Evolutionary conservation across 2,329 filamentous ascomycete species (phyloP).

Genomic region (Venturia aucupariae): DNA sequence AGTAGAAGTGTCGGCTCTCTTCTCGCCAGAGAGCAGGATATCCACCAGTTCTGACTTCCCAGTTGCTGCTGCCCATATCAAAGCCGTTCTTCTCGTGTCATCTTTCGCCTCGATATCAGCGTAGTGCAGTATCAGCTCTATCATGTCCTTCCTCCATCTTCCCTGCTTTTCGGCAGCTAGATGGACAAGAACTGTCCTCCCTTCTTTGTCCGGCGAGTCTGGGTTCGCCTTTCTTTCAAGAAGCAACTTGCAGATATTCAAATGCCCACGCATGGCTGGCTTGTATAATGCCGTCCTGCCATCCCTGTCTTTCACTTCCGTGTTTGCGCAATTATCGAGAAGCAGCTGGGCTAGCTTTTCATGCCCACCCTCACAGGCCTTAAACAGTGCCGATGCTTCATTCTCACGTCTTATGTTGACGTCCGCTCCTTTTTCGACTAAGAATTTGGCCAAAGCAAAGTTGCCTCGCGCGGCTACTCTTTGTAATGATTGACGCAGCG

Average conservation of each 20-base stretch:
- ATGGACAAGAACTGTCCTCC: constrained; percentile 28
- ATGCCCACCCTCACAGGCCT: constrained; percentile 11
- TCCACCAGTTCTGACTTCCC: constrained; percentile 12
- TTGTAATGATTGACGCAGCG: constrained; percentile 14
- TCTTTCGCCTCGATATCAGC: constrained; percentile 14
- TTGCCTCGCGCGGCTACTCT: constrained; percentile 13
- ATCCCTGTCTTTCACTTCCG: constrained; percentile 13
- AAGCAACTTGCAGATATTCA: constrained; percentile 27
- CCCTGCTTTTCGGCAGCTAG: constrained; percentile 30
- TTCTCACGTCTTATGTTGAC: constrained; percentile 9
- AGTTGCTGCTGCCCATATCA: constrained; percentile 14
- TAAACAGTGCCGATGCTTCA: constrained; percentile 10
- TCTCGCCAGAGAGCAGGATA: constrained; percentile 7
- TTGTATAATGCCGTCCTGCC: constrained; percentile 12
- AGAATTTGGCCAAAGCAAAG: neutral
- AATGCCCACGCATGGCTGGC: constrained; percentile 15
- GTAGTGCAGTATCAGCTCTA: constrained; percentile 11
- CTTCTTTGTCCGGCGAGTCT: constrained; percentile 28
- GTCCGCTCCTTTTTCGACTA: constrained; percentile 12
- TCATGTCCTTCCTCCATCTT: constrained; percentile 11
- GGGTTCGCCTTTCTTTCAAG: constrained; percentile 29
- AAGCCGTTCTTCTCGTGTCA: constrained; percentile 13
- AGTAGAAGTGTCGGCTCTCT: constrained; percentile 23
- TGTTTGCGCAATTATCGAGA: constrained; percentile 12
- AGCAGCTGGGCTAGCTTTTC: constrained; percentile 9